Conservation (phyloP, 2,329 filamentous ascomycete genomes). For the Aspergillus arachidicola region DNA sequence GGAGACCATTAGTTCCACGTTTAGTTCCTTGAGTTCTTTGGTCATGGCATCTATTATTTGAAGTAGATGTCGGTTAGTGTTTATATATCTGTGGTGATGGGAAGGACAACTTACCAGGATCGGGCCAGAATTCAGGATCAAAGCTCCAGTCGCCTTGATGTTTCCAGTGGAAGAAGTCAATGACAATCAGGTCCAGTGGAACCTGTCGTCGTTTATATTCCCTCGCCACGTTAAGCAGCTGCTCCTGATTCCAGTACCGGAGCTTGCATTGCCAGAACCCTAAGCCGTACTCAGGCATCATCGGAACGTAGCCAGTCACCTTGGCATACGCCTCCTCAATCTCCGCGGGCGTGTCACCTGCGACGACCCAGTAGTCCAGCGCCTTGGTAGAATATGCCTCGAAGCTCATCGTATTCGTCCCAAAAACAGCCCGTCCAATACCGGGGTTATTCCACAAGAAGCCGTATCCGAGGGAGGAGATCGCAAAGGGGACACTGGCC, state of each 20-base stretch:
- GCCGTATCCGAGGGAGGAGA: conserved; percentile 64
- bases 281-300: conserved; percentile 70
- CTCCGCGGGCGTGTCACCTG: conserved; percentile 56
- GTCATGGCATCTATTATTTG: conserved; percentile 59
- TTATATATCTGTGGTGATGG: too few species aligned
- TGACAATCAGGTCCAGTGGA: conserved; percentile 66
- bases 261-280: conserved; percentile 72
- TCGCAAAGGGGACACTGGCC: conserved; percentile 64
- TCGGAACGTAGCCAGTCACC: conserved; percentile 62
- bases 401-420: conserved; percentile 63
- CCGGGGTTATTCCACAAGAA: conserved; percentile 69
- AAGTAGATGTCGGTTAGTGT: not conserved
- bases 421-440: conserved; percentile 63
- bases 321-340: conserved; percentile 60
- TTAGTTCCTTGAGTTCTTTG: conserved; percentile 59
- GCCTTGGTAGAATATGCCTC: conserved; percentile 61
- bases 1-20: conserved; percentile 69
- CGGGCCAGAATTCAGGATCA: conserved; percentile 65
- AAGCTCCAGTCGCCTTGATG: conserved; percentile 70
- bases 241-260: conserved; percentile 67
- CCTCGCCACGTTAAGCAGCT: conserved; percentile 61
- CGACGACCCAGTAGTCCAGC: conserved; percentile 68
- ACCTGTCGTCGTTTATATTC: conserved; percentile 60
- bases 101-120: conserved; percentile 51
- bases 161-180: conserved; percentile 71